These are phyloP conservation scores for Neospora caninum DNA, from an alignment of 169 alveolate species.

Conservation along the genomic window DNA sequence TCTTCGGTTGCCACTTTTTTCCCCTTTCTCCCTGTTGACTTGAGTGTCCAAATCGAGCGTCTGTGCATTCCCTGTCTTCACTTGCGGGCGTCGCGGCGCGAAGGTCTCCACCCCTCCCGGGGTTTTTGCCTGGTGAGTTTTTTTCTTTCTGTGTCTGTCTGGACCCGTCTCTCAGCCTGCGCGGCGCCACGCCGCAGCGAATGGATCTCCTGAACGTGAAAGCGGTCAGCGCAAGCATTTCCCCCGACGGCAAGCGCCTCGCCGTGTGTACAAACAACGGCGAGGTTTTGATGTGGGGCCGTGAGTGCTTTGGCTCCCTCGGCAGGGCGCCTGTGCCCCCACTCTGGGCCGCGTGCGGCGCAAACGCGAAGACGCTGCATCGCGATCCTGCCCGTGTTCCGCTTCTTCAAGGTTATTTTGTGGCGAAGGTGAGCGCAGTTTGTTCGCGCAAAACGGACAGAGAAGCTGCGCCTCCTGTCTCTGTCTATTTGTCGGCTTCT, in stretches of 20 bases:
- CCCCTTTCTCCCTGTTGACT: no score
- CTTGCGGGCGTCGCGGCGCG: no score
- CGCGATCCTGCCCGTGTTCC: not conserved
- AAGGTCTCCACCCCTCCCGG: no score
- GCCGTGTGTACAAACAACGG: conserved; percentile 3
- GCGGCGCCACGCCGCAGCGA: not conserved
- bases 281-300: not conserved
- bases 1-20: no score
- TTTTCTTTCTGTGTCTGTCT: no score
- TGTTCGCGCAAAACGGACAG: no score
- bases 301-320: conserved; percentile 12
- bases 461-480: no score
- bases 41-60: no score
- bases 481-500: no score
- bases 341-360: not conserved
- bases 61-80: no score
- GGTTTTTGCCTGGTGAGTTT: no score
- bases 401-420: not conserved
- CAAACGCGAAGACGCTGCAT: not conserved
- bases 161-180: no score
- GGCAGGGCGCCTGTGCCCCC: not conserved
- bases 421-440: not conserved
- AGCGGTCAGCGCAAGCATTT: not conserved
- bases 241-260: conserved; percentile 12
- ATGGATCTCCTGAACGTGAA: not conserved